These are phyloP conservation scores for Blastomyces parvus DNA, from an alignment of 2,329 filamentous ascomycete species.

Conservation along the genomic window DNA sequence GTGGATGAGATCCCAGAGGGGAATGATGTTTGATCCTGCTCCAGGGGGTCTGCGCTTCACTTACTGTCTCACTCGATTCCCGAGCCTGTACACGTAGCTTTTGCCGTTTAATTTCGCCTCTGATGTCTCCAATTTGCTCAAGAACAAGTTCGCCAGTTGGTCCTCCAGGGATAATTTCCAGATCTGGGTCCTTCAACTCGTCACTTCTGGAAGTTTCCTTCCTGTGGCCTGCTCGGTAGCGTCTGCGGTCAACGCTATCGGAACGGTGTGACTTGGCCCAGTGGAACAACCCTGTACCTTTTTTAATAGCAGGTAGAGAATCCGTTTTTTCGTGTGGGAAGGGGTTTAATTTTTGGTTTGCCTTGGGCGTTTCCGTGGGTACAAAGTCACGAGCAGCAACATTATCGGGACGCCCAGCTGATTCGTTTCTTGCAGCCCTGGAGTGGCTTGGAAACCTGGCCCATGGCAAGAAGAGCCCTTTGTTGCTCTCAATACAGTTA, in stretches of 20 bases:
- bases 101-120: slow-evolving; percentile 11
- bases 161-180: slow-evolving; percentile 15
- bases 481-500: neutral
- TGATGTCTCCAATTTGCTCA: slow-evolving; percentile 15
- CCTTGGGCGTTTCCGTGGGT: neutral
- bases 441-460: slow-evolving; percentile 18
- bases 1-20: neutral
- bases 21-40: neutral
- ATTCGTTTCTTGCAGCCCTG: slow-evolving; percentile 12
- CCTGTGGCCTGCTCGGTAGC: slow-evolving; percentile 16
- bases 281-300: slow-evolving; percentile 11
- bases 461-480: slow-evolving; percentile 17
- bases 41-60: neutral
- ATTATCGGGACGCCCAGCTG: slow-evolving; percentile 15
- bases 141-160: slow-evolving; percentile 9
- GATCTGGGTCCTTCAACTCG: slow-evolving; percentile 13
- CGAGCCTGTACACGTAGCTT: neutral
- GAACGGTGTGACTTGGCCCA: slow-evolving; percentile 11
- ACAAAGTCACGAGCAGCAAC: slow-evolving; percentile 19
- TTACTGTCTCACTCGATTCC: neutral
- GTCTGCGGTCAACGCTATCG: slow-evolving; percentile 12
- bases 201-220: slow-evolving; percentile 13
- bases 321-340: neutral
- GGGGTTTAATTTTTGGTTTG: neutral
- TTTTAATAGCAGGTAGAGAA: slow-evolving; percentile 7